Percentiles rank a stretch among this genome's conserved stretches.
Conservation (phyloP, 2,329 filamentous ascomycete species). For the Metarhizium sp. region DNA sequence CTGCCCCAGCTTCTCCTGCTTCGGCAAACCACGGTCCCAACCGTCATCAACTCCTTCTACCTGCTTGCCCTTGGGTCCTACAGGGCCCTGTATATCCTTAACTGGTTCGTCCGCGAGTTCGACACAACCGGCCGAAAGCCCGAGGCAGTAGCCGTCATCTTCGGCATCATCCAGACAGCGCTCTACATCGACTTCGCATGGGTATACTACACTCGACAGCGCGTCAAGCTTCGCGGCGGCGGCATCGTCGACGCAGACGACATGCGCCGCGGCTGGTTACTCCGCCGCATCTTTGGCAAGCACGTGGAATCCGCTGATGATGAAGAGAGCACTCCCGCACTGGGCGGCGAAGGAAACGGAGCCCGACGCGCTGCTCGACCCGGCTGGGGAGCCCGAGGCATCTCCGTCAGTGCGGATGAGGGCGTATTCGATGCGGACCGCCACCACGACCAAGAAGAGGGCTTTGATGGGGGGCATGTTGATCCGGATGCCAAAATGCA, state of each 20-base stretch:
- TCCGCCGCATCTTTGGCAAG: constrained; percentile 67
- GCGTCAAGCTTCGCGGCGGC: constrained; percentile 82
- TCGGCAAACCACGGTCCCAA: constrained; percentile 89
- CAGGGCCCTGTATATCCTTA: constrained; percentile 79
- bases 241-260: constrained; percentile 88
- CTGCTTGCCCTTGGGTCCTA: constrained; percentile 81
- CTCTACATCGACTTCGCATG: constrained; percentile 92
- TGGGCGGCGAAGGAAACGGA: constrained; percentile 26
- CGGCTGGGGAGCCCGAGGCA: constrained; percentile 56
- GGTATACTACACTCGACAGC: constrained; percentile 90
- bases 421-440: constrained; percentile 42
- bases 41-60: constrained; percentile 95
- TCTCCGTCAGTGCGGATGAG: constrained; percentile 58
- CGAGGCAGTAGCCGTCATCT: constrained; percentile 69
- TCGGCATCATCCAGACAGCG: constrained; percentile 80
- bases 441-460: constrained; percentile 35
- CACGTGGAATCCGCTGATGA: constrained; percentile 44
- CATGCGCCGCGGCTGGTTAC: constrained; percentile 73
- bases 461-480: constrained; percentile 31
- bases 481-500: constrained; percentile 58
- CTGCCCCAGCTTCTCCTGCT: constrained; percentile 86
- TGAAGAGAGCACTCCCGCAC: constrained; percentile 47
- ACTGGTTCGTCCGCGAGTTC: constrained; percentile 69
- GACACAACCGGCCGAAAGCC: constrained; percentile 49
- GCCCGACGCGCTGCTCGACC: constrained; percentile 27